A percentile compares a stretch with the other conserved stretches of the same genome.
These are phyloP conservation scores for Didymellaceae sp. DNA, from an alignment of 2,329 filamentous ascomycete genomes.

Conservation along the genomic window DNA sequence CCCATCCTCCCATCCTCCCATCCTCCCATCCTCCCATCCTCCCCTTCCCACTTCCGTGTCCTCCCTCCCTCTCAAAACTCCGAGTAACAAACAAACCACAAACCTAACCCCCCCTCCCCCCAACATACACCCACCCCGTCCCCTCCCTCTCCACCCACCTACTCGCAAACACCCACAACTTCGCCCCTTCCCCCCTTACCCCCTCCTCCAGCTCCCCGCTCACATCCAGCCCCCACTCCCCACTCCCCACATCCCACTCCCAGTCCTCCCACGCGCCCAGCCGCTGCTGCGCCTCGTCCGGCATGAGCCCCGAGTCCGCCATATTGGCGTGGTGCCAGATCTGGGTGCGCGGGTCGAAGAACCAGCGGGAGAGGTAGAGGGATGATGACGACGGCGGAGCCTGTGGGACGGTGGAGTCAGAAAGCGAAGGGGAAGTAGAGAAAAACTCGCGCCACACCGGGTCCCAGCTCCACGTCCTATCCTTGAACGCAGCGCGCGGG, in stretches of 20 bases:
- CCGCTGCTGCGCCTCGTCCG: slow-evolving; percentile 10
- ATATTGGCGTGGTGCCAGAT: slow-evolving; percentile 11
- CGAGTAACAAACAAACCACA: no score
- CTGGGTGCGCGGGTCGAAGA: slow-evolving; percentile 2
- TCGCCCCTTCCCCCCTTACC: background rate
- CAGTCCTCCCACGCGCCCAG: slow-evolving; percentile 11
- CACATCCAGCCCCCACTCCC: slow-evolving; percentile 15
- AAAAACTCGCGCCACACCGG: slow-evolving; percentile 15
- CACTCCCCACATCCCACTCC: slow-evolving; percentile 7
- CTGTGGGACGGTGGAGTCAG: background rate
- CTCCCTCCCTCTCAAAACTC: no score
- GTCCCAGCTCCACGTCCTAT: slow-evolving; percentile 7
- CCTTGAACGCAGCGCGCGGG: background rate
- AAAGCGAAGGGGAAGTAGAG: background rate
- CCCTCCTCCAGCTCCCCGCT: slow-evolving; percentile 6
- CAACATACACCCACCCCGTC: slow-evolving; percentile 7
- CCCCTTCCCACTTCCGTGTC: background rate
- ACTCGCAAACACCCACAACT: slow-evolving; percentile 10
- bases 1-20: no score
- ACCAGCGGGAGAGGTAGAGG: slow-evolving; percentile 8
- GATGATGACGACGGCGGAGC: no score
- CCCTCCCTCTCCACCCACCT: slow-evolving; percentile 9
- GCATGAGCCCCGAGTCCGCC: slow-evolving; percentile 5
- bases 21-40: background rate
- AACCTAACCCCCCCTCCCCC: slow-evolving; percentile 3